A percentile compares a stretch with the other conserved stretches of the same genome.
Evolutionary conservation across 768 basidiomycete species (phyloP).

Genomic region (Cystofilobasidium bisporidii): DNA sequence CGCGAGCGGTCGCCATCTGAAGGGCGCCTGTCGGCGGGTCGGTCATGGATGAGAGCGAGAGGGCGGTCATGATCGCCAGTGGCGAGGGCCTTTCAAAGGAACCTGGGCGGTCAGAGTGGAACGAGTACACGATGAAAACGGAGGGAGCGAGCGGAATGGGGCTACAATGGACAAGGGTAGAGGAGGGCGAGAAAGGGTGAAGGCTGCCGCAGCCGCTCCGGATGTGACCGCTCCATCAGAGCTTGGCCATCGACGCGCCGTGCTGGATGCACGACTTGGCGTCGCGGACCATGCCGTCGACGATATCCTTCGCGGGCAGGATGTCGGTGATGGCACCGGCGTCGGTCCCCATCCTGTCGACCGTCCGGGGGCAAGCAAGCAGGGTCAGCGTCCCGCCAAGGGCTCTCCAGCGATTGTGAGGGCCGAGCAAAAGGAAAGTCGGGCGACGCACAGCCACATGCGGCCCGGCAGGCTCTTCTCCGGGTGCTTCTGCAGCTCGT

Average conservation of each 20-base stretch:
- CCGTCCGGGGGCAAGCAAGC: too few species aligned
- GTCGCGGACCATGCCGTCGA: slow-evolving; percentile 57
- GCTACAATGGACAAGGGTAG: too few species aligned
- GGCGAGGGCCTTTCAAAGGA: too few species aligned
- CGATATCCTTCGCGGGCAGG: slow-evolving; percentile 69
- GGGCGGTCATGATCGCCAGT: too few species aligned
- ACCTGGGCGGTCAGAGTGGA: too few species aligned
- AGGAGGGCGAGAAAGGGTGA: too few species aligned
- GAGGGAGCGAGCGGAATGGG: too few species aligned
- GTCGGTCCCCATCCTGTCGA: slow-evolving; percentile 76
- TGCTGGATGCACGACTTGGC: slow-evolving; percentile 10
- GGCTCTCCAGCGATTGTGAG: slow-evolving; percentile 24
- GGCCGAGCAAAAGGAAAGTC: background rate
- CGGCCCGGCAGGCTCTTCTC: slow-evolving; percentile 52
- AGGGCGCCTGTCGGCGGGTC: too few species aligned
- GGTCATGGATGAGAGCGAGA: too few species aligned
- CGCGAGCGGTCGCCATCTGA: too few species aligned
- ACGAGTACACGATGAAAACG: too few species aligned
- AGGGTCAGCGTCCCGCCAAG: background rate
- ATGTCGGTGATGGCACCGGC: slow-evolving; percentile 54
- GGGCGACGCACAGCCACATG: slow-evolving; percentile 1
- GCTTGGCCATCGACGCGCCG: slow-evolving; percentile 16
- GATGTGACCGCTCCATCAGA: slow-evolving; percentile 2
- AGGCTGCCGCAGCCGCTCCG: too few species aligned
- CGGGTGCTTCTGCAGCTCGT: slow-evolving; percentile 67